Evolutionary conservation across 2,329 filamentous ascomycete species (phyloP).

Genomic region (Ophiostoma tasmaniense): DNA sequence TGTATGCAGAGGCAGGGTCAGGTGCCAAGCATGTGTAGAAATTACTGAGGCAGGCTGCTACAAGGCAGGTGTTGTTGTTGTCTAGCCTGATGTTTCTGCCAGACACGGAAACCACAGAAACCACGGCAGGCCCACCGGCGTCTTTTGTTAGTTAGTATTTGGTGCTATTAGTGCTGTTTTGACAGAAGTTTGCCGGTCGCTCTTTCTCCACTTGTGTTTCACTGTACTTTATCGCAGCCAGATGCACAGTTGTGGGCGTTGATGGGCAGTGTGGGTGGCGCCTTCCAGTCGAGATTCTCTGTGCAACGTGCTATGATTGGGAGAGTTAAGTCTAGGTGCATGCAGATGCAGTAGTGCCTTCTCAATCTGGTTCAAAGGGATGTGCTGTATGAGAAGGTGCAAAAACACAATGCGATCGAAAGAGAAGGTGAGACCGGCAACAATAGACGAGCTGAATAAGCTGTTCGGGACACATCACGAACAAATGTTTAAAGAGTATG

Average conservation of each 20-base stretch:
- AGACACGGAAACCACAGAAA: constrained; percentile 20
- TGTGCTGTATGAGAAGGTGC: not conserved
- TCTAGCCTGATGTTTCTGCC: constrained; percentile 6
- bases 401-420: not conserved
- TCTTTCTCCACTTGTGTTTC: constrained; percentile 1
- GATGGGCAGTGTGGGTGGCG: not conserved
- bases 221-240: not conserved
- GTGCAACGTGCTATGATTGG: not conserved
- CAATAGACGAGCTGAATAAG: not conserved
- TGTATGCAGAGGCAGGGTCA: not conserved
- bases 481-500: not conserved
- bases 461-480: not conserved
- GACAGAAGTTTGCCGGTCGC: not conserved
- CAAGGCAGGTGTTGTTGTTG: constrained; percentile 13
- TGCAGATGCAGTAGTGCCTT: not conserved
- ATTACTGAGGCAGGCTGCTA: not conserved
- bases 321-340: not conserved
- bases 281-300: not conserved
- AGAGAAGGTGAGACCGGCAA: not conserved
- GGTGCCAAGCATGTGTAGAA: not conserved
- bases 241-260: not conserved
- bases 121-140: constrained; percentile 13
- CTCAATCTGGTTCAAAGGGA: not conserved
- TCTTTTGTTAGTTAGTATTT: not conserved
- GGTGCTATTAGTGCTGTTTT: not conserved